Conservation (phyloP, 148 eudicot species). For the Camellia sinensis region DNA sequence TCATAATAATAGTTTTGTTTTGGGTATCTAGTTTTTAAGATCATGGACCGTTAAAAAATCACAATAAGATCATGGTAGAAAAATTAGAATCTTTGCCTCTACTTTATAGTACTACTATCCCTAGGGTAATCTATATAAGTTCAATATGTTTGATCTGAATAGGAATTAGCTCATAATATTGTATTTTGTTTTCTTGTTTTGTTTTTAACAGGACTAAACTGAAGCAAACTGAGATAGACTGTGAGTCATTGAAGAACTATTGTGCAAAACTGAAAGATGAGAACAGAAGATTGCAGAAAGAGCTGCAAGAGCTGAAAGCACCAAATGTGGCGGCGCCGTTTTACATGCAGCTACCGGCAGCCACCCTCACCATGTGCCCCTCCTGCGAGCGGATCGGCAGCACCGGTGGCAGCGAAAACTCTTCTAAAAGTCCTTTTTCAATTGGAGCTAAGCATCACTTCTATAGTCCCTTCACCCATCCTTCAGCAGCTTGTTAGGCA, state of each 20-base stretch:
- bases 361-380: slow-evolving; percentile 41
- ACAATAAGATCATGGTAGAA: too few species aligned
- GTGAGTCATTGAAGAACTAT: slow-evolving; percentile 35
- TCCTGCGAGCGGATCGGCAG: slow-evolving; percentile 35
- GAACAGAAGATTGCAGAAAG: slow-evolving; percentile 36
- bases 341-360: slow-evolving; percentile 29
- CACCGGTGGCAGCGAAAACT: neutral
- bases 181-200: neutral
- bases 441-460: slow-evolving; percentile 9
- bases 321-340: slow-evolving; percentile 5
- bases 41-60: too few species aligned
- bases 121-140: too few species aligned
- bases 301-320: slow-evolving; percentile 34
- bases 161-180: neutral
- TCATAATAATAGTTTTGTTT: too few species aligned
- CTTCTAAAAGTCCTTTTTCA: neutral
- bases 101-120: too few species aligned
- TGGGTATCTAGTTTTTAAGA: too few species aligned
- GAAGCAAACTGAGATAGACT: slow-evolving; percentile 46
- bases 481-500: slow-evolving; percentile 24
- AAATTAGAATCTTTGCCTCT: too few species aligned
- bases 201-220: slow-evolving; percentile 33
- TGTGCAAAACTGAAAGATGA: slow-evolving; percentile 31
- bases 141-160: neutral
- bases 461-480: slow-evolving; percentile 13